A percentile compares a stretch with the other conserved stretches of the same genome.
Conservation (phyloP, 805 yeast species). For the Saccharomycopsis sp. region DNA sequence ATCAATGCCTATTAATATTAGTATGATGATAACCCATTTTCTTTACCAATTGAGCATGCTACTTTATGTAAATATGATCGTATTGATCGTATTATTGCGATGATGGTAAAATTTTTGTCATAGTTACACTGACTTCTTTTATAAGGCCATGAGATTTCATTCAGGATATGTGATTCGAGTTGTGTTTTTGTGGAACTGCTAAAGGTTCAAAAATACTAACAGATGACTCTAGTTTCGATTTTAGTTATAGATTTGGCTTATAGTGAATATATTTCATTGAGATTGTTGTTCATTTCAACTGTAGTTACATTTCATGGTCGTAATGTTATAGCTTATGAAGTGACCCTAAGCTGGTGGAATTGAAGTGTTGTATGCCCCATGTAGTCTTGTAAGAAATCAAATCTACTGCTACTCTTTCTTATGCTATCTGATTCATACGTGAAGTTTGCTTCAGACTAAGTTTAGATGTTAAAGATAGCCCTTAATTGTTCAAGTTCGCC, state of each 20-base stretch:
- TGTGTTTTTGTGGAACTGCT: neutral
- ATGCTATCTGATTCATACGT: no score
- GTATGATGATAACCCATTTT: slow-evolving; percentile 29
- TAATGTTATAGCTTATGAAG: no score
- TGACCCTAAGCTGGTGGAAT: no score
- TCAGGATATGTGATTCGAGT: neutral
- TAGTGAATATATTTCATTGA: slow-evolving; percentile 1
- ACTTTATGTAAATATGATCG: slow-evolving; percentile 26
- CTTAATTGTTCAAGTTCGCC: no score
- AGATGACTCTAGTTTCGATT: neutral
- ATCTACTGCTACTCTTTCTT: no score
- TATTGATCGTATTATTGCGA: slow-evolving; percentile 47
- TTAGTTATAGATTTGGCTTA: neutral
- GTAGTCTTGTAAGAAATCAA: no score
- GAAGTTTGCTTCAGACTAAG: no score
- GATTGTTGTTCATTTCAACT: neutral
- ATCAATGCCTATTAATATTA: neutral
- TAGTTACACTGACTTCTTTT: slow-evolving; percentile 72
- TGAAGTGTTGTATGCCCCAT: no score
- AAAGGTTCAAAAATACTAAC: neutral
- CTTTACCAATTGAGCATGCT: slow-evolving; percentile 29
- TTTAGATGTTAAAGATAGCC: no score
- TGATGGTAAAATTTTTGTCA: slow-evolving; percentile 66
- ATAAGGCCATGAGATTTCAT: neutral
- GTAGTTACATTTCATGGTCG: no score